phyloP scores from a whole-genome alignment of 345 rosid species.

The Aquilaria malaccensis region DNA sequence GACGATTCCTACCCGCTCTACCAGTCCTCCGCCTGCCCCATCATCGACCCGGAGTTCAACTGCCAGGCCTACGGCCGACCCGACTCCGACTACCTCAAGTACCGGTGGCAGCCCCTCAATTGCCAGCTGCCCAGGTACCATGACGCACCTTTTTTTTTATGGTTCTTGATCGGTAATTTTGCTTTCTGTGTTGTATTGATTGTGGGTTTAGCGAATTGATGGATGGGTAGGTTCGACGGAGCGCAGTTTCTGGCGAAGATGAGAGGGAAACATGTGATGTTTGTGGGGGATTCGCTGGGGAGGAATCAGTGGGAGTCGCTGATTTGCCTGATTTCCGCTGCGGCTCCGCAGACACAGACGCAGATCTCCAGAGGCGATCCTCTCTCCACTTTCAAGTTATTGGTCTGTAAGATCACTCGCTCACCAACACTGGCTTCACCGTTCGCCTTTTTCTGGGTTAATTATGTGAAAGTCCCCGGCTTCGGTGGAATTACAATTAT shows the following conservation, averaged over 20 bases:
- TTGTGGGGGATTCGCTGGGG: conserved; percentile 91
- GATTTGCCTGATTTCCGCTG: conserved; percentile 63
- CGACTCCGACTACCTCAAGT: conserved; percentile 76
- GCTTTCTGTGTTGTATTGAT: neutral
- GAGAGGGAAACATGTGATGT: conserved; percentile 75
- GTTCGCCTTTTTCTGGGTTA: neutral
- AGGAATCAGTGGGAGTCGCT: conserved; percentile 92
- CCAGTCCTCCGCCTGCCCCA: conserved; percentile 38
- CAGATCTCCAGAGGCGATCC: conserved; percentile 60
- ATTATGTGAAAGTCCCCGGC: neutral
- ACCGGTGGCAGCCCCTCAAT: conserved; percentile 79
- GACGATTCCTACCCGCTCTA: conserved; percentile 74
- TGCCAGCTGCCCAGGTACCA: conserved; percentile 82
- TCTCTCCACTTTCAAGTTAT: conserved; percentile 68
- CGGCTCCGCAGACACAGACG: conserved; percentile 44
- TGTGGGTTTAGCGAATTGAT: conserved; percentile 4
- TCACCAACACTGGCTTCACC: conserved; percentile 2
- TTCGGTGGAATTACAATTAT: too few relatives aligned
- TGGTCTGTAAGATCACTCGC: conserved; percentile 30
- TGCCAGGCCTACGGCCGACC: conserved; percentile 86
- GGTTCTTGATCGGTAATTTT: neutral
- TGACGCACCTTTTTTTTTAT: neutral
- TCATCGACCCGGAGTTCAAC: conserved; percentile 71
- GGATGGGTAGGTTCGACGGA: conserved; percentile 72
- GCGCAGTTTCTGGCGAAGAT: conserved; percentile 51